phyloP scores from a whole-genome alignment of 2,329 filamentous ascomycete genomes.

The Davidsoniella australis region DNA sequence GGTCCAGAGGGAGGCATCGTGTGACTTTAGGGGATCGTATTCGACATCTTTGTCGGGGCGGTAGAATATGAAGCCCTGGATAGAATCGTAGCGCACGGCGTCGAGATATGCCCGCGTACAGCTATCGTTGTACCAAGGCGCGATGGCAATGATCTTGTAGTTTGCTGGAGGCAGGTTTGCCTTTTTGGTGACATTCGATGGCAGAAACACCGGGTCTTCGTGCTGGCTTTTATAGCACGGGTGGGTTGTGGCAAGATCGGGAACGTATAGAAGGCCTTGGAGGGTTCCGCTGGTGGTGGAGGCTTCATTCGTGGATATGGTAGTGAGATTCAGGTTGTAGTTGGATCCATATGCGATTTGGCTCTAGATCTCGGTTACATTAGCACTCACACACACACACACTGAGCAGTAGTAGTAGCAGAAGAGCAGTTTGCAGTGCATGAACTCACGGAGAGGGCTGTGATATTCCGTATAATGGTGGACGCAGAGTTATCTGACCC shows the following conservation, averaged over 20 bases:
- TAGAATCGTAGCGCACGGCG: constrained; percentile 37
- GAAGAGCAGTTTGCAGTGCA: not conserved
- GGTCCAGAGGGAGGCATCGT: constrained; percentile 48
- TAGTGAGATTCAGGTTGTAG: constrained; percentile 47
- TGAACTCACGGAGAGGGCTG: constrained; percentile 33
- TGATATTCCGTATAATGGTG: constrained; percentile 40
- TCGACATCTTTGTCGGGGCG: constrained; percentile 34
- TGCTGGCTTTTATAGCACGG: constrained; percentile 46
- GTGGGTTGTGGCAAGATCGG: constrained; percentile 41
- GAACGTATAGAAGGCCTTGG: constrained; percentile 72
- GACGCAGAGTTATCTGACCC: constrained; percentile 32
- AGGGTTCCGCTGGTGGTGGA: constrained; percentile 43
- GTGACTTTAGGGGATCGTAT: not conserved
- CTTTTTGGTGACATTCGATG: constrained; percentile 56
- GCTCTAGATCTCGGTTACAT: constrained; percentile 18
- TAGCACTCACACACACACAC: too few relatives aligned
- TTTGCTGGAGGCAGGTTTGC: constrained; percentile 50
- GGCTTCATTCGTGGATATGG: constrained; percentile 52
- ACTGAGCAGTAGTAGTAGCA: not conserved
- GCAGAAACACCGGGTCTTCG: constrained; percentile 37
- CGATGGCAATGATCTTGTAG: constrained; percentile 63
- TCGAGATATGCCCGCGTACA: constrained; percentile 61
- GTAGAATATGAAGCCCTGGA: constrained; percentile 49
- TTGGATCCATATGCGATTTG: constrained; percentile 36
- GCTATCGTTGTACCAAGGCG: constrained; percentile 62